phyloP scores from a whole-genome alignment of 352 stramenopile species.

The Elongisporangium prolatum region DNA sequence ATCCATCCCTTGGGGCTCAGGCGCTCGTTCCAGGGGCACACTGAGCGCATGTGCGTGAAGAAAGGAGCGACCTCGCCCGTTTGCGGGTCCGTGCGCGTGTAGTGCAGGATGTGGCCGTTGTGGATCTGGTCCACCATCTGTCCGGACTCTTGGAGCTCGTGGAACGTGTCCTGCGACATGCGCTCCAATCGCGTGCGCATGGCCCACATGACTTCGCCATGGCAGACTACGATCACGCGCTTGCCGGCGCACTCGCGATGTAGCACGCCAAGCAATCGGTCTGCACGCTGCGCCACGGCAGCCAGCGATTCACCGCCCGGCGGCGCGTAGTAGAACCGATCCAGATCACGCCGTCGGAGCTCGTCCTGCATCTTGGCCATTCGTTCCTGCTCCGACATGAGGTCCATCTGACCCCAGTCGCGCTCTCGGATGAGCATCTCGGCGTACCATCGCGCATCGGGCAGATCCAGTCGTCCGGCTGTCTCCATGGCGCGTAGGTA shows the following conservation, averaged over 20 bases:
- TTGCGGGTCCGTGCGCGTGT: constrained; percentile 71
- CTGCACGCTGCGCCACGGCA: constrained; percentile 73
- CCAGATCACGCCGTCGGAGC: constrained; percentile 71
- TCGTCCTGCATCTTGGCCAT: constrained; percentile 88
- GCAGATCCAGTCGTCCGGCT: constrained; percentile 67
- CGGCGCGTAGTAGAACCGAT: constrained; percentile 86
- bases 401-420: constrained; percentile 87
- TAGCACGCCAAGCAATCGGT: constrained; percentile 69
- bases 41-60: constrained; percentile 86
- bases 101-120: constrained; percentile 87
- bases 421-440: constrained; percentile 88
- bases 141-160: constrained; percentile 77
- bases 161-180: constrained; percentile 87
- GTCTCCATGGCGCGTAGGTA: constrained; percentile 87
- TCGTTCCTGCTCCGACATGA: constrained; percentile 86
- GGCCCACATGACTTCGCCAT: constrained; percentile 89
- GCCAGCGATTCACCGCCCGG: constrained; percentile 81
- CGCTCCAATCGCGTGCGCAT: constrained; percentile 84
- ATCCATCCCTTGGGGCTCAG: constrained; percentile 86
- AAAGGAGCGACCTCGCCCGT: constrained; percentile 76
- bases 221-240: constrained; percentile 79
- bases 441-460: constrained; percentile 74
- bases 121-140: constrained; percentile 89
- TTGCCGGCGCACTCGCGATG: constrained; percentile 80
- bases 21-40: constrained; percentile 89